Evolutionary conservation across 2,329 filamentous ascomycete genomes (phyloP).

Genomic region (Torrubiellomyces zombiae): DNA sequence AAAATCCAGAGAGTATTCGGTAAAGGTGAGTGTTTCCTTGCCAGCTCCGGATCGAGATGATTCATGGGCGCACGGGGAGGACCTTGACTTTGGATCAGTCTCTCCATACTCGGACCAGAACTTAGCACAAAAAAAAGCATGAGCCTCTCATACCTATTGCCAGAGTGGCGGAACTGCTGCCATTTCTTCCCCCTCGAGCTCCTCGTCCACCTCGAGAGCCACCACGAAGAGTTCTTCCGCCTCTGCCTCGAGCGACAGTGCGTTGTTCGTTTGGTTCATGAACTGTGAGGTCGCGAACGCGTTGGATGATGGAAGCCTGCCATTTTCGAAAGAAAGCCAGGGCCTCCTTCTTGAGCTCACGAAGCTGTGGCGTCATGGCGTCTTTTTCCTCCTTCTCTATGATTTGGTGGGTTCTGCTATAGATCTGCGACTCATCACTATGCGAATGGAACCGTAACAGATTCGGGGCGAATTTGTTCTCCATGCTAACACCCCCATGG

Average conservation of each 20-base stretch:
- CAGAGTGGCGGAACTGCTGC: constrained; percentile 12
- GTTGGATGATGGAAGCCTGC: constrained; percentile 52
- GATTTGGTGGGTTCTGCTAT: constrained; percentile 12
- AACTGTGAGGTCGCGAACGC: constrained; percentile 52
- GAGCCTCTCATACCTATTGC: constrained; percentile 24
- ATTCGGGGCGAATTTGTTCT: constrained; percentile 5
- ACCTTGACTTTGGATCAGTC: constrained; percentile 9
- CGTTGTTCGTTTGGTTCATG: constrained; percentile 18
- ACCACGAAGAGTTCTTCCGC: constrained; percentile 12
- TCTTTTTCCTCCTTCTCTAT: constrained; percentile 16
- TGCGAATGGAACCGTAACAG: constrained; percentile 2
- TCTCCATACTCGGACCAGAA: too few species aligned
- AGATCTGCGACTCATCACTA: constrained; percentile 7
- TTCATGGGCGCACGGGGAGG: constrained; percentile 23
- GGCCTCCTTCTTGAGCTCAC: constrained; percentile 52
- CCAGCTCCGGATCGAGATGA: constrained; percentile 29
- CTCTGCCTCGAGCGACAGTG: constrained; percentile 17
- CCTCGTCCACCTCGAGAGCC: constrained; percentile 11
- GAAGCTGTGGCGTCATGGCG: constrained; percentile 27
- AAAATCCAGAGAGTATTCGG: constrained; percentile 44
- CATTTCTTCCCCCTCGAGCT: constrained; percentile 15
- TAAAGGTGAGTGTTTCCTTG: constrained; percentile 38
- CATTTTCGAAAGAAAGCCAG: constrained; percentile 65
- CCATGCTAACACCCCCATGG: constrained; percentile 7
- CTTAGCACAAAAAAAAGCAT: too few species aligned